Base-by-base conservation (phyloP, 1,139 yeast genomes). In the Diutina ranongensis region DNA sequence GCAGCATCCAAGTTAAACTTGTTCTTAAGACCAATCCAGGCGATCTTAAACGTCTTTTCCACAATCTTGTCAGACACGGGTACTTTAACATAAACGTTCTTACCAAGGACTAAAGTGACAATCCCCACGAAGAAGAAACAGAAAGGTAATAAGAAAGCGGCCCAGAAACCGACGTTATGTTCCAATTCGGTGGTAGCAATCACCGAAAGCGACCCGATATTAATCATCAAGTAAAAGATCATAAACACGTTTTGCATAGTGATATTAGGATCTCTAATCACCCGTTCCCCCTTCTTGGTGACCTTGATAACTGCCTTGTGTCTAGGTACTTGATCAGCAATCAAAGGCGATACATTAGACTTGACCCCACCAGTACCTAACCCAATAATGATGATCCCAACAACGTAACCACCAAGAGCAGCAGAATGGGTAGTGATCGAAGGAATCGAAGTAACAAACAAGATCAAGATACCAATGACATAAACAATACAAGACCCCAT, bases 341-440 rank as follows among this genome's bases (percentile, higher is more conserved):
- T 76, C 58, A 83, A 70, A 32, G 94, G 94, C 22, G 86, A 72
- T 44, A 84, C 80, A 55, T 84, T 83, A 38, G 92, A 72, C 63
- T 85, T 85, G 60, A 85, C 84, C 59, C 88, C 81, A 57, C 94
- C 94, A 16, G 94, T 80, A 48, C 87, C 94, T 42, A 83, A 54
- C 56, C 94, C 92, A 57, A 84, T 76, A 47, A 80, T 61, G 49
- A 84, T 66, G 62, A 85, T 79, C 44, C 84, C 72, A 45, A 75
- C 71, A 69, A 75, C 52, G 77, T 78, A 62, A 31, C 74, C 75
- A 67, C 82, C 65, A 63, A 65, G 54, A 56, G 70, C 61, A 63
- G 75, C 55, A 59, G 64, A 70, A 45, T 65, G 63, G 22, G 63
- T 59, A 35, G 83, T 71, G 49, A 82, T 74, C 18, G 72, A 59